Evolutionary conservation across 2,329 filamentous ascomycete species (phyloP).

Genomic region (Dryadomyces quercivorus): DNA sequence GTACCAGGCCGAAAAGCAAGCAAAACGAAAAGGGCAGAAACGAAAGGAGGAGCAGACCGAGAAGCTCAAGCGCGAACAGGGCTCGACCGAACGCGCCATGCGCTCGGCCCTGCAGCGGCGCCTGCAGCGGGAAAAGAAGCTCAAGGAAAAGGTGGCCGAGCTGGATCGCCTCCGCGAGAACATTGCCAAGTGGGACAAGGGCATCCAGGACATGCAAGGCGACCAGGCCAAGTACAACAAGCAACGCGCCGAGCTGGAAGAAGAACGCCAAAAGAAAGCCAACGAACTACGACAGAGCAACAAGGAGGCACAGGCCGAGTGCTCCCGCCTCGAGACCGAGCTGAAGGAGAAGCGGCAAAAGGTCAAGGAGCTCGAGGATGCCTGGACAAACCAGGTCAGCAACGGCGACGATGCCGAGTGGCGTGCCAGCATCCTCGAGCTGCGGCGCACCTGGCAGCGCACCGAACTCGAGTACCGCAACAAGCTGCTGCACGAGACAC

Average conservation of each 20-base stretch:
- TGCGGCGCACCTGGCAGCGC: slow-evolving; percentile 44
- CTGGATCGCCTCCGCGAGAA: slow-evolving; percentile 58
- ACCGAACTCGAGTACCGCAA: slow-evolving; percentile 41
- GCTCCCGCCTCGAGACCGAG: slow-evolving; percentile 55
- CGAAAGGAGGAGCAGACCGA: slow-evolving; percentile 87
- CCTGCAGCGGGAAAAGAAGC: slow-evolving; percentile 59
- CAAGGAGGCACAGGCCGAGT: slow-evolving; percentile 50
- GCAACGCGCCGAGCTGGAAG: slow-evolving; percentile 38
- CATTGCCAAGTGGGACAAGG: slow-evolving; percentile 54
- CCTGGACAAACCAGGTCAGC: slow-evolving; percentile 50
- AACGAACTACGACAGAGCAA: slow-evolving; percentile 42
- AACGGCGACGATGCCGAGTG: slow-evolving; percentile 48
- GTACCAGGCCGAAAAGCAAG: slow-evolving; percentile 65
- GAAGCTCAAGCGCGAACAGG: slow-evolving; percentile 69
- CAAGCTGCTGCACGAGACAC: slow-evolving; percentile 33
- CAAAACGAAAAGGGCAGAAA: slow-evolving; percentile 64
- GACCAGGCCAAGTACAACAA: slow-evolving; percentile 41
- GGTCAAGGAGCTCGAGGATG: slow-evolving; percentile 62
- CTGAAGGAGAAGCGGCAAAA: slow-evolving; percentile 58
- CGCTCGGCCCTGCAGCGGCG: slow-evolving; percentile 68
- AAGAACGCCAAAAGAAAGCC: slow-evolving; percentile 39
- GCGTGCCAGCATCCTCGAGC: slow-evolving; percentile 36
- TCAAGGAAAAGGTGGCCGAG: slow-evolving; percentile 58
- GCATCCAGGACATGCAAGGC: slow-evolving; percentile 45
- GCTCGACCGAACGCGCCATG: slow-evolving; percentile 69